Base-by-base conservation (phyloP, 73 alveolate genomes). In the Paramecium primaurelia region DNA sequence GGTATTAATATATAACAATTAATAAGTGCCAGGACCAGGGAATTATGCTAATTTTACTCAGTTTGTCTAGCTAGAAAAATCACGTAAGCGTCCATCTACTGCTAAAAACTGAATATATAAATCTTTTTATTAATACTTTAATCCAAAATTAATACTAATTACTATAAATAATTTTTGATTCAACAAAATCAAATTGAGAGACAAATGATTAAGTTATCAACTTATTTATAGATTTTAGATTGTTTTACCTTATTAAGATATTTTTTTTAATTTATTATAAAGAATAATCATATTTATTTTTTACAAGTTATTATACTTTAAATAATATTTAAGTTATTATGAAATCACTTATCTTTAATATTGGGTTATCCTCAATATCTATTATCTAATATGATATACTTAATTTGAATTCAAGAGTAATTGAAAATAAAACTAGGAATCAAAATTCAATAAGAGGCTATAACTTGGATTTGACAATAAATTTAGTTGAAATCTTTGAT, bases 21-120 rank as follows among this genome's bases (percentile, higher is more conserved):
- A 54, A 54, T 54, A 14, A 45, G 91, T 44, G 1, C 91, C 91
- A 22, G 91, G 91, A 7, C 91, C 91, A 11, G 91, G 91, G 1
- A 80, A 80, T 80, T 54, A 54, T 54, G 69, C 3, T 0, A 54
- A 54, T 54, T 16, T 54, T 22, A 54, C 69, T 18, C 22, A 54
- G 25, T 54, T 54, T 54, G 69, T 54, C 0, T 54, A 54, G 14
- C 32, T 54, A 54, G 69, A 18, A 54, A 54, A 54, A 54, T 54
- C 32, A 18, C 32, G 9, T 54, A 54, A 54, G 32, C 10, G 69
- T 2, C 69, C 69, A 0, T 54, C 69, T 54, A 54, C 69, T 54
- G 69, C 69, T 22, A 54, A 54, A 25, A 54, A 54, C 32, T 54
- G 69, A 54, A 54, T 4, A 54, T 54, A 40, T 54, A n/a, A n/a